Conservation (phyloP, 768 basidiomycete genomes). For the Lanmaoa pseudosensibilis region DNA sequence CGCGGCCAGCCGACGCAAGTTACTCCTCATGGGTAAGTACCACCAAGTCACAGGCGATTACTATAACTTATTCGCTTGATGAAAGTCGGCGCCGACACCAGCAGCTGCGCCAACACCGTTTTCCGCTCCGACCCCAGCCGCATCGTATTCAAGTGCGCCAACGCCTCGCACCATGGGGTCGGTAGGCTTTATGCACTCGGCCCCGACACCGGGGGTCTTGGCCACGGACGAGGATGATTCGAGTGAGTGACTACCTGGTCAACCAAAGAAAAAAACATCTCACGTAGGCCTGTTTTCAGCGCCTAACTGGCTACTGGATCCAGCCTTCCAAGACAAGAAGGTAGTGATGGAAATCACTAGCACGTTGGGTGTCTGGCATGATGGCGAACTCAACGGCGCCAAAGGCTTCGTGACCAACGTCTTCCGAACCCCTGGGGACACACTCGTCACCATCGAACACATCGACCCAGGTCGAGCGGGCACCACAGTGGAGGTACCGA, state of each 20-base stretch:
- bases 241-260: slow-evolving; percentile 18
- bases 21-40: slow-evolving; percentile 37
- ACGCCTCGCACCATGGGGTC: slow-evolving; percentile 34
- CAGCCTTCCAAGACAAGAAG: slow-evolving; percentile 28
- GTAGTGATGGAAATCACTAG: slow-evolving; percentile 30
- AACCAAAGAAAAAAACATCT: slow-evolving; percentile 12
- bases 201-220: slow-evolving; percentile 33
- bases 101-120: slow-evolving; percentile 42
- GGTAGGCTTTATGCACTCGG: slow-evolving; percentile 23
- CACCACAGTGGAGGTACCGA: slow-evolving; percentile 39
- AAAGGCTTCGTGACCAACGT: slow-evolving; percentile 30
- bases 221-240: slow-evolving; percentile 30
- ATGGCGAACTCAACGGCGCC: slow-evolving; percentile 29
- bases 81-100: slow-evolving; percentile 39
- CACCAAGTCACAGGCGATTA: slow-evolving; percentile 21
- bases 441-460: slow-evolving; percentile 29
- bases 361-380: slow-evolving; percentile 28
- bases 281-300: slow-evolving; percentile 23
- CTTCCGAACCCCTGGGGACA: slow-evolving; percentile 30
- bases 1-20: slow-evolving; percentile 30
- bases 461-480: slow-evolving; percentile 34
- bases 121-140: slow-evolving; percentile 32
- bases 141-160: slow-evolving; percentile 31
- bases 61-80: slow-evolving; percentile 9
- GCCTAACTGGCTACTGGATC: slow-evolving; percentile 30